Percentiles rank a stretch among this genome's conserved stretches.
Evolutionary conservation across 768 basidiomycete species (phyloP).

Genomic region (Boletus insuetus): DNA sequence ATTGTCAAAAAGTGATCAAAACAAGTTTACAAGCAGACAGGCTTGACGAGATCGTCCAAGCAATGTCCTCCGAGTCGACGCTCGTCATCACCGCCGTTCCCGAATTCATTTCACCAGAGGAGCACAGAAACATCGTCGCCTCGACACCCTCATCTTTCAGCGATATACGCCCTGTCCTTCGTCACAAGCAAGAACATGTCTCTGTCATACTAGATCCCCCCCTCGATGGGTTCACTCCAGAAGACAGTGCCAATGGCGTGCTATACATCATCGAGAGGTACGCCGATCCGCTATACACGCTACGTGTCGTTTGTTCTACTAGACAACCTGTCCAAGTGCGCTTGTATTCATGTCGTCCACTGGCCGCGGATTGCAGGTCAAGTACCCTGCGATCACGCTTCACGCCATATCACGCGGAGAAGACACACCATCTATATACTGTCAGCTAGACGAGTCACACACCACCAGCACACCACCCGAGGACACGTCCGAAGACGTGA

Average conservation of each 20-base stretch:
- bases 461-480: constrained; percentile 32
- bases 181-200: constrained; percentile 71
- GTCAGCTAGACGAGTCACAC: constrained; percentile 82
- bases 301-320: constrained; percentile 2
- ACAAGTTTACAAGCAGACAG: too few relatives aligned
- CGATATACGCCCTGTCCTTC: constrained; percentile 81
- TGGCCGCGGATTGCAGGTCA: constrained; percentile 75
- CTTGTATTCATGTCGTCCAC: constrained; percentile 74
- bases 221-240: constrained; percentile 52
- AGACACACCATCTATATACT: constrained; percentile 81
- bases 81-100: constrained; percentile 42
- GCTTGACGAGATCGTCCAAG: too few relatives aligned
- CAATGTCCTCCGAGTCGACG: constrained; percentile 13
- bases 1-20: too few relatives aligned
- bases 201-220: constrained; percentile 68
- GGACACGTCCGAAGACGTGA: constrained; percentile 35
- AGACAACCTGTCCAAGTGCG: constrained; percentile 51
- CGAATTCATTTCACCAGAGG: constrained; percentile 53
- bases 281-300: constrained; percentile 10
- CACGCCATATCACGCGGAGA: constrained; percentile 86
- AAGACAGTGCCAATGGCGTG: constrained; percentile 57
- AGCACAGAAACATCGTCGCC: constrained; percentile 63
- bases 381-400: constrained; percentile 87
- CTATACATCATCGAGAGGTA: constrained; percentile 89
- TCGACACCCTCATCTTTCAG: constrained; percentile 83